Conservation (phyloP, 768 basidiomycete species). For the Leccinum ochraceum region DNA sequence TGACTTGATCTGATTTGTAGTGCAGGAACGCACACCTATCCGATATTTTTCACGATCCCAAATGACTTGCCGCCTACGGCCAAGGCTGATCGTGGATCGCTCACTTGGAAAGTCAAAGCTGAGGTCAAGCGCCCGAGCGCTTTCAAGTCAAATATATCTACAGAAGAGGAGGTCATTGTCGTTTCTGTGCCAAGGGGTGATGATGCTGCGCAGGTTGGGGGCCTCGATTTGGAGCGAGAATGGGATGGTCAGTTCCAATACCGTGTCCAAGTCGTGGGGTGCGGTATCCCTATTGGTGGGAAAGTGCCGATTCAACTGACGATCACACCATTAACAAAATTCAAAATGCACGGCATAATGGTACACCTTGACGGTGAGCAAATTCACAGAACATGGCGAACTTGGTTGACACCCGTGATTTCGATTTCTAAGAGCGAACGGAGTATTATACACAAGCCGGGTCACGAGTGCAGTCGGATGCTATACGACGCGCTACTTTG, state of each 20-base stretch:
- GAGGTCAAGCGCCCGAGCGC: slow-evolving; percentile 80
- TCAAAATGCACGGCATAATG: slow-evolving; percentile 74
- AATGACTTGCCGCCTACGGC: slow-evolving; percentile 76
- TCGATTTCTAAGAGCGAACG: slow-evolving; percentile 68
- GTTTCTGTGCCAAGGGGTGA: slow-evolving; percentile 63
- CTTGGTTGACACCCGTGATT: slow-evolving; percentile 1
- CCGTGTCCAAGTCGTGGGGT: slow-evolving; percentile 68
- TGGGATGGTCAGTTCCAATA: slow-evolving; percentile 93
- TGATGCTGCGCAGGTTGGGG: slow-evolving; percentile 62
- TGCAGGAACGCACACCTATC: slow-evolving; percentile 88
- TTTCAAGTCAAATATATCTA: slow-evolving; percentile 69
- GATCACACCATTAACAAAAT: slow-evolving; percentile 80
- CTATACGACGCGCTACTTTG: slow-evolving; percentile 58
- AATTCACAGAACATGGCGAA: background rate
- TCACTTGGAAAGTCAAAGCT: slow-evolving; percentile 80
- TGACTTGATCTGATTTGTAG: slow-evolving; percentile 48
- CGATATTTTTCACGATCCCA: slow-evolving; percentile 89
- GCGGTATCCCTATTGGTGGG: slow-evolving; percentile 83
- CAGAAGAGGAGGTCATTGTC: slow-evolving; percentile 70
- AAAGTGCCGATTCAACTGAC: slow-evolving; percentile 77
- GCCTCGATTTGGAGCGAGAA: slow-evolving; percentile 79
- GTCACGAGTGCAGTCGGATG: slow-evolving; percentile 69
- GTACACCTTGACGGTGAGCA: slow-evolving; percentile 78
- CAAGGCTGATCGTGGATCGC: slow-evolving; percentile 70
- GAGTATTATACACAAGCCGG: slow-evolving; percentile 76